Base-by-base conservation (phyloP, 768 basidiomycete species). In the Brasilioporus rufonigricans region DNA sequence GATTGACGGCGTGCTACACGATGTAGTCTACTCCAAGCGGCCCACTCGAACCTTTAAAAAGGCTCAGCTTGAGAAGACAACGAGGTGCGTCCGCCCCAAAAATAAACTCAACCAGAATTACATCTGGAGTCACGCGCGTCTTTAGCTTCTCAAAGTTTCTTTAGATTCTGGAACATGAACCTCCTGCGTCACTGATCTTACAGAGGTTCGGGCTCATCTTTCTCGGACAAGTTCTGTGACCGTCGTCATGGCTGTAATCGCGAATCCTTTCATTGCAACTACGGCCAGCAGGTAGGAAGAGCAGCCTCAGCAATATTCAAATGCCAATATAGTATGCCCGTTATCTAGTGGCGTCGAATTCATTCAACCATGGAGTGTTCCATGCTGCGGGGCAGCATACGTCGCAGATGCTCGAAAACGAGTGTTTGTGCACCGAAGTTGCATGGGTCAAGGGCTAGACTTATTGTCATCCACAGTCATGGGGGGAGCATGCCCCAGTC, bases 341-440 rank as follows among this genome's bases (percentile, higher is more conserved):
- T 53, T 69, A 69, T 66, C 66, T 56, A 7, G 59, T 67, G 65
- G 67, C 60, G 67, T 63, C 29, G 43, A 60, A 57, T 61, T 64
- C 62, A 55, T 56, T 48, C 56, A 44, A 43, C 58, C 45, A 62
- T 32, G 26, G 53, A 59, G 41, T 29, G 41, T 63, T 66, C 64
- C 39, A 61, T 56, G 50, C 67, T 66, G 64, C 62, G 50, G 27
- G 36, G 52, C 41, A 56, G 55, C 46, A 41, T 44, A 48, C 7
- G 40, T 59, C 50, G 52, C 53, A 31, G 23, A 55, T 33, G 50
- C 26, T 24, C 48, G 32, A 54, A 27, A 36, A 44, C 45, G 35
- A 51, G 38, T 40, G 46, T 29, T 58, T 50, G 26, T 38, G 59
- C 56, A 52, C 48, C 53, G 26, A 55, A 49, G 44, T 49, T 59